Evolutionary conservation across 1,284 basidiomycete genomes (phyloP).

Genomic region (Exsudoporus floridanus): DNA sequence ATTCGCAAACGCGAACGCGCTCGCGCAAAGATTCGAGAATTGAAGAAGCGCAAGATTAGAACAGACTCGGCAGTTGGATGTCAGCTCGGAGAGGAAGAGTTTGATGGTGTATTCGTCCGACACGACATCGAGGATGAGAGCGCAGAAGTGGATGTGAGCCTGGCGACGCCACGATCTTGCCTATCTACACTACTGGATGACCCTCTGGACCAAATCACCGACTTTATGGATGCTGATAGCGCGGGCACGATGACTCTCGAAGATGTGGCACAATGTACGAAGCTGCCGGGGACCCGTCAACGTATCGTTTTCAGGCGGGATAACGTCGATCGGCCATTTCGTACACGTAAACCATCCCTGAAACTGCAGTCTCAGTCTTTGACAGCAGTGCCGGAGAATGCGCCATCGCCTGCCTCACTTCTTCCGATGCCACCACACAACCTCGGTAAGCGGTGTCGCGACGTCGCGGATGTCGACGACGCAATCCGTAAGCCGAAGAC

Average conservation of each 20-base stretch:
- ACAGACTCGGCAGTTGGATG: constrained; percentile 23
- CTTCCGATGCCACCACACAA: constrained; percentile 14
- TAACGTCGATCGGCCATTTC: constrained; percentile 14
- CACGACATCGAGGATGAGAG: constrained; percentile 60
- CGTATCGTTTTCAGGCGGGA: constrained; percentile 5
- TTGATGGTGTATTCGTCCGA: constrained; percentile 49
- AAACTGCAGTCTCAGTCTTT: constrained; percentile 31
- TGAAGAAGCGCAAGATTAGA: constrained; percentile 53
- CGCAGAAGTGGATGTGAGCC: constrained; percentile 53
- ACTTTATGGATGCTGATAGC: constrained; percentile 16
- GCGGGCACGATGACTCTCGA: not conserved
- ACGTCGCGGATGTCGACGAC: constrained; percentile 16
- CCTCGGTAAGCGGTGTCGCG: constrained; percentile 33
- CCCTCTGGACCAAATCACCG: constrained; percentile 2
- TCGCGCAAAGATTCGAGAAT: constrained; percentile 52
- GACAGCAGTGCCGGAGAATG: constrained; percentile 13
- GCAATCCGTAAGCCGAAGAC: constrained; percentile 17
- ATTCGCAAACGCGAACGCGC: constrained; percentile 45
- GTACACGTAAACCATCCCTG: constrained; percentile 35
- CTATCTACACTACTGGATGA: constrained; percentile 13
- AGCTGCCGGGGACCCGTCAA: constrained; percentile 3
- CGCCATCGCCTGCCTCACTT: constrained; percentile 6
- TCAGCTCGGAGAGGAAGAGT: constrained; percentile 34
- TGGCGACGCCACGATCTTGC: constrained; percentile 17
- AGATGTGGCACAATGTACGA: constrained; percentile 1